phyloP scores from a whole-genome alignment of 2,329 filamentous ascomycete genomes.

The Epichloe aotearoae region DNA sequence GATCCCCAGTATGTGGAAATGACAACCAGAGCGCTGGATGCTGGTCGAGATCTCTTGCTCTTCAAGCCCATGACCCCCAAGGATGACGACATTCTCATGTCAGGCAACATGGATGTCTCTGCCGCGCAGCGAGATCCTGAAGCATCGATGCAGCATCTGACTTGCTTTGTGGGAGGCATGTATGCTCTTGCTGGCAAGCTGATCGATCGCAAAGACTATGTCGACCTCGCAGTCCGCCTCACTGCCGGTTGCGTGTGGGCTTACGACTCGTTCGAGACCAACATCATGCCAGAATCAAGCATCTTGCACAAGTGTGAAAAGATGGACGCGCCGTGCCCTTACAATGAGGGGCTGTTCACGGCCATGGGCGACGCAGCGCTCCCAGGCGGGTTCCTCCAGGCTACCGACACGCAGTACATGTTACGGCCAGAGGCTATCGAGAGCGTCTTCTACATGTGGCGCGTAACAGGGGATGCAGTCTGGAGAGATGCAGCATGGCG shows the following conservation, averaged over 20 bases:
- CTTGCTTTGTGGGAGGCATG: conserved; percentile 60
- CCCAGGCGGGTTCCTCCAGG: conserved; percentile 45
- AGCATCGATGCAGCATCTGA: conserved; percentile 41
- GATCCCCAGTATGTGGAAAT: conserved; percentile 49
- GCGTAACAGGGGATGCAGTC: conserved; percentile 31
- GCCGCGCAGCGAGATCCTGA: conserved; percentile 16
- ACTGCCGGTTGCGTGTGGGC: conserved; percentile 42
- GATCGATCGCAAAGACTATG: conserved; percentile 33
- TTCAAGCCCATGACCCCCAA: conserved; percentile 53
- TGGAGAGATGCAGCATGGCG: conserved; percentile 33
- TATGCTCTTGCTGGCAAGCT: conserved; percentile 54
- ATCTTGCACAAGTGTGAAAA: conserved; percentile 23
- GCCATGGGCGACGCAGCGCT: conserved; percentile 11
- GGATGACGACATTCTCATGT: conserved; percentile 46
- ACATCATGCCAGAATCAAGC: conserved; percentile 41
- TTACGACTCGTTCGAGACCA: conserved; percentile 34
- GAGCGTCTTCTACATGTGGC: conserved; percentile 38
- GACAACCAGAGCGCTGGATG: conserved; percentile 49
- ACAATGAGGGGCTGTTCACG: conserved; percentile 14
- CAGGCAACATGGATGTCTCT: conserved; percentile 27
- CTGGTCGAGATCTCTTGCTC: conserved; percentile 48
- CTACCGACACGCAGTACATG: conserved; percentile 29
- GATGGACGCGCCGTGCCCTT: conserved; percentile 23
- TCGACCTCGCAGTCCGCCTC: conserved; percentile 33
- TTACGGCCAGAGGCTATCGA: conserved; percentile 39